Conservation (phyloP, 805 yeast species). For the Yarrowia deformans region DNA sequence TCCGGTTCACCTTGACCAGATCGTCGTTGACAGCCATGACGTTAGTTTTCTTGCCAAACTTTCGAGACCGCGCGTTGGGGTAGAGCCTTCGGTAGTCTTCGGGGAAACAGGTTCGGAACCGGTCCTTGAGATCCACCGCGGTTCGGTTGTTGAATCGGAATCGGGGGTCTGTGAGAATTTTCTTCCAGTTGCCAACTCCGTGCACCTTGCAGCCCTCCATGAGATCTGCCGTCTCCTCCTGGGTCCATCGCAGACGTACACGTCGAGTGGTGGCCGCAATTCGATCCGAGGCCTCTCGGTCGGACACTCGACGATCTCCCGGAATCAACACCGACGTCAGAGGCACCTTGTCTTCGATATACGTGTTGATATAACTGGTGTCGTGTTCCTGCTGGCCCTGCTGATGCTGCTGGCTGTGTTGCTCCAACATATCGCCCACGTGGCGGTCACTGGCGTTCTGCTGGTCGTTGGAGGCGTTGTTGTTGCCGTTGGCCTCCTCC, state of each 20-base stretch:
- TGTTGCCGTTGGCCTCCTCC: slow-evolving; percentile 21
- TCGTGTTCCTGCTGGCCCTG: slow-evolving; percentile 34
- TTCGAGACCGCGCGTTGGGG: slow-evolving; percentile 57
- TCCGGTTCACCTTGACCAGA: slow-evolving; percentile 55
- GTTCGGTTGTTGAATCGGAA: slow-evolving; percentile 54
- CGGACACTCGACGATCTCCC: slow-evolving; percentile 24
- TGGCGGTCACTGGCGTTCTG: slow-evolving; percentile 19
- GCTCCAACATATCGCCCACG: slow-evolving; percentile 32
- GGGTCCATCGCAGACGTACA: slow-evolving; percentile 55
- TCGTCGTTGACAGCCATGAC: slow-evolving; percentile 43
- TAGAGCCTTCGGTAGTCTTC: slow-evolving; percentile 55
- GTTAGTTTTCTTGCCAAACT: slow-evolving; percentile 40
- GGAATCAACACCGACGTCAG: slow-evolving; percentile 32
- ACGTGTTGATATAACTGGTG: slow-evolving; percentile 34
- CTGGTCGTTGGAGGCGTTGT: background rate
- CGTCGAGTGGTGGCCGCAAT: slow-evolving; percentile 44
- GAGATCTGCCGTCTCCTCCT: slow-evolving; percentile 54
- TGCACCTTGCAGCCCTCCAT: slow-evolving; percentile 55
- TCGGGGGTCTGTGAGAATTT: slow-evolving; percentile 54
- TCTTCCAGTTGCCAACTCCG: slow-evolving; percentile 58
- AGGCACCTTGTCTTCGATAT: slow-evolving; percentile 37
- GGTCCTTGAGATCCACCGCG: slow-evolving; percentile 56
- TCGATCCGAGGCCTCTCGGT: slow-evolving; percentile 21
- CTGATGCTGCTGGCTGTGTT: slow-evolving; percentile 30
- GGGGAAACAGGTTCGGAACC: slow-evolving; percentile 57